phyloP scores from a whole-genome alignment of 2,329 filamentous ascomycete species.

The Fusarium caatingaense region DNA sequence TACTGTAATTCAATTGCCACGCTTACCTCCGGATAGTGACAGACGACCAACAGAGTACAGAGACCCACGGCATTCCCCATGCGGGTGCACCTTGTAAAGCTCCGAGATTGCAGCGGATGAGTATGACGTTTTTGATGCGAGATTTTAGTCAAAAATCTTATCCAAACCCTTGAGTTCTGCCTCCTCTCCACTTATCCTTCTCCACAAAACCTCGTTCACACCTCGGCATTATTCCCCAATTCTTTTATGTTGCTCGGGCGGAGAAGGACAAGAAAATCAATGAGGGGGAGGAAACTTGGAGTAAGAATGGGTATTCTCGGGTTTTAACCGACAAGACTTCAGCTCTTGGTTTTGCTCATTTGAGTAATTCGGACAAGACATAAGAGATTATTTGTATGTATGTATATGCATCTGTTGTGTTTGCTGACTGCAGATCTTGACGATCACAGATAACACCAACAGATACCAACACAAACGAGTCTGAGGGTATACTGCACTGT shows the following conservation, averaged over 20 bases:
- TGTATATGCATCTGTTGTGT: too few relatives aligned
- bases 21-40: not conserved
- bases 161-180: not conserved
- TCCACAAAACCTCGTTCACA: slow-evolving; percentile 17
- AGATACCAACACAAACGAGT: not conserved
- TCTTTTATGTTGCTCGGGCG: slow-evolving; percentile 15
- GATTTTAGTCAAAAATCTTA: slow-evolving; percentile 17
- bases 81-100: not conserved
- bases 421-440: not conserved
- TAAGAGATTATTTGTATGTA: too few relatives aligned
- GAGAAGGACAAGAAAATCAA: not conserved
- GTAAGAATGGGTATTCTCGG: slow-evolving; percentile 28
- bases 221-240: slow-evolving; percentile 32
- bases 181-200: slow-evolving; percentile 5
- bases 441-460: not conserved
- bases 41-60: not conserved
- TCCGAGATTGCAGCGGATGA: slow-evolving; percentile 4
- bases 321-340: not conserved
- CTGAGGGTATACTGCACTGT: not conserved
- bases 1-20: slow-evolving; percentile 1
- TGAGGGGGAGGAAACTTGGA: slow-evolving; percentile 22
- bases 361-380: not conserved
- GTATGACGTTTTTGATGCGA: slow-evolving; percentile 23
- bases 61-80: slow-evolving; percentile 2
- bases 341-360: not conserved